A percentile compares a stretch with the other conserved stretches of the same genome.
These are phyloP conservation scores for Penicillium corylophilum DNA, from an alignment of 2,329 filamentous ascomycete species.

Conservation along the genomic window DNA sequence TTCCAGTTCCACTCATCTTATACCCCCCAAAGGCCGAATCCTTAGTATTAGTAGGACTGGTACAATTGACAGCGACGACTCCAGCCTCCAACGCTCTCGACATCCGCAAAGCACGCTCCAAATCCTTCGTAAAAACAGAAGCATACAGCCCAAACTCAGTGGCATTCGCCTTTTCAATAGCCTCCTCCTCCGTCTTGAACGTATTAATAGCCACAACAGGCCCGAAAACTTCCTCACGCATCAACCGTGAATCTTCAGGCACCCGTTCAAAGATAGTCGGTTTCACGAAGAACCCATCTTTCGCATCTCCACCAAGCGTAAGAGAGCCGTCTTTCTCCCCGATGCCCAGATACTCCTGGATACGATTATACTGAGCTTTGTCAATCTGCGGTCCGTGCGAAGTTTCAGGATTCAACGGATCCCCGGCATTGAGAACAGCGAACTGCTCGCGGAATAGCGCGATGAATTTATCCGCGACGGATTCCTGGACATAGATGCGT, in stretches of 20 bases:
- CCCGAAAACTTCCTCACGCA: slow-evolving; percentile 46
- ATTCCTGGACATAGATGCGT: slow-evolving; percentile 78
- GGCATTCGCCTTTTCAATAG: slow-evolving; percentile 55
- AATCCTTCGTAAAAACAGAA: slow-evolving; percentile 31
- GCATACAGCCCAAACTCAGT: slow-evolving; percentile 31
- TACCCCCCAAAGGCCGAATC: slow-evolving; percentile 48
- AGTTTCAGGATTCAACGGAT: slow-evolving; percentile 73
- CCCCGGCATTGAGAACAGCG: slow-evolving; percentile 69
- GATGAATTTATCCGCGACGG: slow-evolving; percentile 80
- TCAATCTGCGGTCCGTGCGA: slow-evolving; percentile 86
- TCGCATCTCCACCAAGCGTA: slow-evolving; percentile 66
- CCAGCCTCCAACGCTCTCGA: slow-evolving; percentile 28
- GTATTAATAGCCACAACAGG: slow-evolving; percentile 44
- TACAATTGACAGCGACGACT: slow-evolving; percentile 34
- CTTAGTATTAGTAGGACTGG: slow-evolving; percentile 37
- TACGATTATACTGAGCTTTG: slow-evolving; percentile 77
- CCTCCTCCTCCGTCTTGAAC: slow-evolving; percentile 54
- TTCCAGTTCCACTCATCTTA: slow-evolving; percentile 42
- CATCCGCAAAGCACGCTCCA: slow-evolving; percentile 29
- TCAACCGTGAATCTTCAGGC: slow-evolving; percentile 38
- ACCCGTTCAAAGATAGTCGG: slow-evolving; percentile 81
- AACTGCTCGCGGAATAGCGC: slow-evolving; percentile 73
- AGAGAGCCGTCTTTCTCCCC: slow-evolving; percentile 65
- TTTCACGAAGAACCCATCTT: slow-evolving; percentile 83
- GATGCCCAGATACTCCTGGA: slow-evolving; percentile 71